Conservation (phyloP, 2,329 filamentous ascomycete species). For the Helotiales sp. region DNA sequence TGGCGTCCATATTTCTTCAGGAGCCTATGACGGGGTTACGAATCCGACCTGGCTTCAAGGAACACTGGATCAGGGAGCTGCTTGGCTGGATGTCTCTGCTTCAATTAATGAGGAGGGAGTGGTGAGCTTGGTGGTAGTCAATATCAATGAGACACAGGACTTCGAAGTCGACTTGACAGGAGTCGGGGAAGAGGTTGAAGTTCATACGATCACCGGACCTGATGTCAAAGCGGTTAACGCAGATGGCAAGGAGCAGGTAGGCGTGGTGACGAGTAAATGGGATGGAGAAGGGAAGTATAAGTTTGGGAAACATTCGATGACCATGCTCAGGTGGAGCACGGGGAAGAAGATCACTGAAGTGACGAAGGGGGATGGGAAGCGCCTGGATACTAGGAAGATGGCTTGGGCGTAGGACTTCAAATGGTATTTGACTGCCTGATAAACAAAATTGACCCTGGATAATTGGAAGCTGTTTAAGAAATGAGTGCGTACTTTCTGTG, state of each 20-base stretch:
- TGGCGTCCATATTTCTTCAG: constrained; percentile 62
- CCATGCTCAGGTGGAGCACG: constrained; percentile 56
- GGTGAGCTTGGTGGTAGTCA: constrained; percentile 70
- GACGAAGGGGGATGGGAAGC: constrained; percentile 19
- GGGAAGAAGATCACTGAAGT: constrained; percentile 31
- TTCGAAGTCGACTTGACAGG: constrained; percentile 63
- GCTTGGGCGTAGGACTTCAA: constrained; percentile 20
- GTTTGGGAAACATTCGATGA: constrained; percentile 71
- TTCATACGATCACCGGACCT: constrained; percentile 63
- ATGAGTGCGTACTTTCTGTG: too few relatives aligned
- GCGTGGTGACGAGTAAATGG: constrained; percentile 62
- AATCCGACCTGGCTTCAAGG: constrained; percentile 64
- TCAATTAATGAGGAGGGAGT: constrained; percentile 57
- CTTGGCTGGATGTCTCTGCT: constrained; percentile 70
- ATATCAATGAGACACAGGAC: constrained; percentile 61
- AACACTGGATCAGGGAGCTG: constrained; percentile 61
- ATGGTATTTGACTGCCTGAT: not conserved
- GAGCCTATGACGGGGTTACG: constrained; percentile 66
- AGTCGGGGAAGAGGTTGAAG: constrained; percentile 51
- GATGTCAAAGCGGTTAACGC: constrained; percentile 61
- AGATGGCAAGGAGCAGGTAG: constrained; percentile 61
- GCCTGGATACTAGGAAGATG: constrained; percentile 32
- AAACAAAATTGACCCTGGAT: too few relatives aligned
- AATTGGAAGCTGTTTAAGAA: too few relatives aligned
- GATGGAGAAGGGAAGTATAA: constrained; percentile 59